Base-by-base conservation (phyloP, 345 rosid genomes). In the Ceriops decandra region DNA sequence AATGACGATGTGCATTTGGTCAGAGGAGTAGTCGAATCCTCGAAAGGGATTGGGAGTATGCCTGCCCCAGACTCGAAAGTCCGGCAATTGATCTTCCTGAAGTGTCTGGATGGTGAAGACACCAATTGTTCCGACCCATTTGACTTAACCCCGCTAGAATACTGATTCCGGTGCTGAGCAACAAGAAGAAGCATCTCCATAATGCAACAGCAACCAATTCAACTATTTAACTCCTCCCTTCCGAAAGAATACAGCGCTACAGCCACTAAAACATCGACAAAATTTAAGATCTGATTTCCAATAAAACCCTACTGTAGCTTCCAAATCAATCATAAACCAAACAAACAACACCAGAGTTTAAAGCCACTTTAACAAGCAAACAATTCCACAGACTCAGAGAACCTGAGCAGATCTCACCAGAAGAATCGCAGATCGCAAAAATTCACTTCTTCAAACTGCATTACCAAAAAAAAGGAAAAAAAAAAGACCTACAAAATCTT, bases 141-240 rank as follows among this genome's bases (percentile, higher is more conserved):
- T 16, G 81, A 68, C 68, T 75, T 85, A 32, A 83, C 74, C 80
- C 80, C 78, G 63, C 76, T 63, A 74, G 70, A 77, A 68, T 82
- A 91, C 67, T 87, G 93, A 67, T 82, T 84, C 82, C 84, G 81
- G 70, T 90, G 88, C 75, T 90, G 90, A 52, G 83, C 85, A 38
- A 81, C 80, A 68, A 79, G 85, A 72, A 91, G 84, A 66, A 95
- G 91, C 56, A 90, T 90, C 87, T 87, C 98, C 99, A 95, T 95
- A 61, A 51, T 57, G 59, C 76, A 79, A 78, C 52, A 47, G 1
- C 63, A 60, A 73, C 77, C 21, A 30, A 62, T 28, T 52, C 71
- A 62, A 76, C 52, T 19, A 63, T 17, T 22, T 22, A 59, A 62
- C 56, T 27, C 36, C 38, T n/a, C 38, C 24, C 28, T 51, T 22